Conservation (phyloP, 2,329 filamentous ascomycete species). For the Diaporthe sp. region DNA sequence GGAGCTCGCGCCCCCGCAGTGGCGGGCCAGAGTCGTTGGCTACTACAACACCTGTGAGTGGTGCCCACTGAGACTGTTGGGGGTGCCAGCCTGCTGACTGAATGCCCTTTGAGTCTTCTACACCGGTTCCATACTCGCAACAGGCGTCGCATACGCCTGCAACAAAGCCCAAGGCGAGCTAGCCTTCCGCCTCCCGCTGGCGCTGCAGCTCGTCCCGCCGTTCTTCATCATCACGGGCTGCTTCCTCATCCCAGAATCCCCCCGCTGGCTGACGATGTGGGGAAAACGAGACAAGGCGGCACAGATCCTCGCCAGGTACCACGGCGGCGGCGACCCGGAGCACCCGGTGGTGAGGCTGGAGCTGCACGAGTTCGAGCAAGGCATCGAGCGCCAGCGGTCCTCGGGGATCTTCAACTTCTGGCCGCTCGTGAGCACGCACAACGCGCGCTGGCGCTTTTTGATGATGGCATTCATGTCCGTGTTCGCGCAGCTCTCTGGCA, state of each 20-base stretch:
- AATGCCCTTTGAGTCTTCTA: slow-evolving; percentile 43
- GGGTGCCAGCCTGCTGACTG: background rate
- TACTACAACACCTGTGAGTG: slow-evolving; percentile 51
- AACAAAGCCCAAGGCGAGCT: slow-evolving; percentile 37
- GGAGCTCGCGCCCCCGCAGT: slow-evolving; percentile 41
- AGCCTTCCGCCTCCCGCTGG: slow-evolving; percentile 48
- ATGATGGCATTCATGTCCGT: slow-evolving; percentile 34
- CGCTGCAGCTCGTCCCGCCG: slow-evolving; percentile 51
- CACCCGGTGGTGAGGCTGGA: slow-evolving; percentile 52
- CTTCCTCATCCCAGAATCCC: slow-evolving; percentile 53
- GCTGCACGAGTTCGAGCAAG: slow-evolving; percentile 50
- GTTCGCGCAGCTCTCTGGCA: slow-evolving; percentile 29
- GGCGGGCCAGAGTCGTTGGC: slow-evolving; percentile 48
- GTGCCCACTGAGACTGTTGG: too few species aligned
- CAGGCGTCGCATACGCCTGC: slow-evolving; percentile 47
- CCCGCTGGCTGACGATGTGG: slow-evolving; percentile 52
- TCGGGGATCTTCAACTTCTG: slow-evolving; percentile 42
- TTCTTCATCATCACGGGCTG: slow-evolving; percentile 46
- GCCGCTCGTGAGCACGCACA: slow-evolving; percentile 40
- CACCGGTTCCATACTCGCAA: slow-evolving; percentile 54
- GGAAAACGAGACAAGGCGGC: slow-evolving; percentile 49
- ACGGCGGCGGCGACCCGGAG: slow-evolving; percentile 45
- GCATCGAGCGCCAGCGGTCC: slow-evolving; percentile 45
- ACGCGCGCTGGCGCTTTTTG: slow-evolving; percentile 38
- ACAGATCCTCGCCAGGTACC: slow-evolving; percentile 47